A percentile compares a stretch with the other conserved stretches of the same genome.
Evolutionary conservation across 208 protist genomes (phyloP).

Genomic region (Trichomonas tenax): DNA sequence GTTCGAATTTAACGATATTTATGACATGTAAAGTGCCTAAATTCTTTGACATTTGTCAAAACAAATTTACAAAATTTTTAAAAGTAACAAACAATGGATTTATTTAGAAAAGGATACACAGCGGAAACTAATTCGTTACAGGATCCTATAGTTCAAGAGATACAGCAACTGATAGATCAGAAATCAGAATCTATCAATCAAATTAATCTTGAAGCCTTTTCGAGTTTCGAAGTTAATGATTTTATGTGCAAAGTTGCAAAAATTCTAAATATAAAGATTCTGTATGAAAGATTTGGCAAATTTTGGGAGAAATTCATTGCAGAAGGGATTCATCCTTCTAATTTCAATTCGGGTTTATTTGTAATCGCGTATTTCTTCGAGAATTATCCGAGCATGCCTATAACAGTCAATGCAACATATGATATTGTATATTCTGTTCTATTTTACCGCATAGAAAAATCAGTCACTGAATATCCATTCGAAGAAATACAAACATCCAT

Average conservation of each 20-base stretch:
- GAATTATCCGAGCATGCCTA: not conserved
- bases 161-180: no score
- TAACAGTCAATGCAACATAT: not conserved
- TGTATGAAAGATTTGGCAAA: not conserved
- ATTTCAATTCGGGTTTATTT: not conserved
- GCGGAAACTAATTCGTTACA: no score
- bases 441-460: not conserved
- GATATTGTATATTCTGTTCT: not conserved
- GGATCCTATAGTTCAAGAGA: no score
- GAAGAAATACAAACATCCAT: not conserved
- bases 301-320: not conserved
- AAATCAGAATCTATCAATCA: no score
- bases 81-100: no score
- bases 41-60: no score
- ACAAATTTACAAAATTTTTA: no score
- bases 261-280: not conserved
- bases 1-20: no score
- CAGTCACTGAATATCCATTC: not conserved
- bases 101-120: no score
- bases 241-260: not conserved
- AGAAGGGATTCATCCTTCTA: not conserved
- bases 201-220: no score
- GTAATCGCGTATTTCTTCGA: not conserved
- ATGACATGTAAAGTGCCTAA: no score
- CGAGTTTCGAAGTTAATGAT: not conserved